A percentile compares a stretch with the other conserved stretches of the same genome.
phyloP scores from a whole-genome alignment of 1,139 yeast species.

The Suhomyces choctaworum region DNA sequence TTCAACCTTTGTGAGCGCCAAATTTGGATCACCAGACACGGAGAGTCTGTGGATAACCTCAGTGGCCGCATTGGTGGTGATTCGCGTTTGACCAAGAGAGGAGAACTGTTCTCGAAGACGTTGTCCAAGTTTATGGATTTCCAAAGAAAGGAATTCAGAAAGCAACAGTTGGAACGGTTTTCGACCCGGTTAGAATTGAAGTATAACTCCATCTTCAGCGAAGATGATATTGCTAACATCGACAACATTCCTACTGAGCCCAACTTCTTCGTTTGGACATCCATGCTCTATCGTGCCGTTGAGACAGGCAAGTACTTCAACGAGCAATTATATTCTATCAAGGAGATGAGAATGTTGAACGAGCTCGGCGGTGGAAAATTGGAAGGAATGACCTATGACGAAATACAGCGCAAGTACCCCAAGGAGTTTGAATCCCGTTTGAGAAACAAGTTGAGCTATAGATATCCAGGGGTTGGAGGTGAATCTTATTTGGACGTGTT shows the following conservation, averaged over 20 bases:
- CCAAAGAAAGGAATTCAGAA: constrained; percentile 71
- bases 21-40: constrained; percentile 95
- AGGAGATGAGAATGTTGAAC: constrained; percentile 90
- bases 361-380: constrained; percentile 91
- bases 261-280: constrained; percentile 89
- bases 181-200: constrained; percentile 44
- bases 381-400: constrained; percentile 61
- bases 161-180: constrained; percentile 58
- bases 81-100: constrained; percentile 76
- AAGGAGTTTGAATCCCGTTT: constrained; percentile 77
- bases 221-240: constrained; percentile 25
- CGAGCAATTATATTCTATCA: constrained; percentile 72
- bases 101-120: constrained; percentile 70
- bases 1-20: constrained; percentile 89
- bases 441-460: constrained; percentile 71
- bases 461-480: constrained; percentile 98
- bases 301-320: constrained; percentile 78
- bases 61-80: constrained; percentile 92
- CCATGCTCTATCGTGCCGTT: constrained; percentile 76
- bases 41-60: constrained; percentile 85
- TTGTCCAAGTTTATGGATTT: constrained; percentile 70
- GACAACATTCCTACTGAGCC: constrained; percentile 56
- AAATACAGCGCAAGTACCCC: constrained; percentile 70
- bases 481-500: constrained; percentile 93
- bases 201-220: constrained; percentile 35